phyloP scores from a whole-genome alignment of 805 yeast species.

The Hanseniaspora hatyaiensis region DNA sequence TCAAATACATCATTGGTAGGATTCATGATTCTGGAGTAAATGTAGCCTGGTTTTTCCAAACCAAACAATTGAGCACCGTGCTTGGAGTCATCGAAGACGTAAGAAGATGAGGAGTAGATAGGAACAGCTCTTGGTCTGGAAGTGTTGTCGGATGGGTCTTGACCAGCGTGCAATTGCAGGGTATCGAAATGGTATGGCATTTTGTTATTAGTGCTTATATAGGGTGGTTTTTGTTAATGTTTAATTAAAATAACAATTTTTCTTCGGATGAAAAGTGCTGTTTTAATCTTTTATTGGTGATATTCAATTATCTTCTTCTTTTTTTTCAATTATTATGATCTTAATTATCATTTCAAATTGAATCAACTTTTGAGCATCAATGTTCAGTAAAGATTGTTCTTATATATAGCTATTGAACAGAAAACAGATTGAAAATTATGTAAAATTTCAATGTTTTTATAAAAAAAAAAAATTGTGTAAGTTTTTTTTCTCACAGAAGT shows the following conservation, averaged over 20 bases:
- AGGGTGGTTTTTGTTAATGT: neutral
- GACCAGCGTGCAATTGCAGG: slow-evolving; percentile 91
- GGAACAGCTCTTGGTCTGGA: slow-evolving; percentile 82
- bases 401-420: too few relatives aligned
- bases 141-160: slow-evolving; percentile 49
- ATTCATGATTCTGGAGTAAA: slow-evolving; percentile 82
- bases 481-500: neutral
- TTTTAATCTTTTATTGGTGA: too few relatives aligned
- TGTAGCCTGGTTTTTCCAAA: slow-evolving; percentile 69
- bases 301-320: too few relatives aligned
- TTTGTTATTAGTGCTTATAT: slow-evolving; percentile 12
- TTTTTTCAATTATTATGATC: too few relatives aligned
- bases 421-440: neutral
- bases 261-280: too few relatives aligned
- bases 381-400: too few relatives aligned
- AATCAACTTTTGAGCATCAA: too few relatives aligned
- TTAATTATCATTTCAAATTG: too few relatives aligned
- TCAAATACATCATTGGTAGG: slow-evolving; percentile 90
- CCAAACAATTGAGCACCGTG: slow-evolving; percentile 90
- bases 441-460: too few relatives aligned
- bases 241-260: too few relatives aligned
- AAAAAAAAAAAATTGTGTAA: slow-evolving; percentile 10
- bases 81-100: slow-evolving; percentile 72
- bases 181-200: slow-evolving; percentile 73
- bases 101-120: slow-evolving; percentile 84